These are phyloP conservation scores for Plasmodium coatneyi DNA, from an alignment of 169 alveolate genomes.

Conservation along the genomic window DNA sequence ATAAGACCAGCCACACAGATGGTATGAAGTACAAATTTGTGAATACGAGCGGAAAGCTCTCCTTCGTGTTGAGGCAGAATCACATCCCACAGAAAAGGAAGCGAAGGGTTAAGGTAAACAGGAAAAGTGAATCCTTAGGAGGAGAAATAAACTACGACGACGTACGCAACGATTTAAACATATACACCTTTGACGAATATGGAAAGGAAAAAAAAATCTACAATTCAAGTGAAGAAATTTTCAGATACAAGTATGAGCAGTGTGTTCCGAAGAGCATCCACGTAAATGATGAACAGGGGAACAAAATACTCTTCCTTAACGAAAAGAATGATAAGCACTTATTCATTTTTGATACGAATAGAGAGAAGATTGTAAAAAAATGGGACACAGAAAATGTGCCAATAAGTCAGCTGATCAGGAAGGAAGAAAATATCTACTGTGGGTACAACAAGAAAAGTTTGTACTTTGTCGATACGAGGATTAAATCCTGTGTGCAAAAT, in stretches of 20 bases:
- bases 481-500: constrained; percentile 42
- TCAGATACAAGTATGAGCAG: constrained; percentile 30
- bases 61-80: constrained; percentile 61
- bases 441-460: constrained; percentile 39
- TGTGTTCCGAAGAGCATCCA: constrained; percentile 48
- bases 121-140: not conserved
- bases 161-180: constrained; percentile 15
- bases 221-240: not conserved
- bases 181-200: constrained; percentile 49
- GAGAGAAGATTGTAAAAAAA: constrained; percentile 23
- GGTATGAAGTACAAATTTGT: constrained; percentile 57
- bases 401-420: constrained; percentile 11
- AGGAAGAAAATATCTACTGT: constrained; percentile 47
- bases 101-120: not conserved
- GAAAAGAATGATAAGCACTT: constrained; percentile 47
- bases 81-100: constrained; percentile 5
- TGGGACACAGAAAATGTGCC: constrained; percentile 54
- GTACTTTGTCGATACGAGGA: constrained; percentile 43
- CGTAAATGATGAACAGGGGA: constrained; percentile 47
- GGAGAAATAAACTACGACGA: constrained; percentile 8
- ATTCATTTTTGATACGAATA: constrained; percentile 45
- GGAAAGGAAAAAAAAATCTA: constrained; percentile 38
- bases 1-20: not conserved
- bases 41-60: constrained; percentile 40
- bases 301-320: constrained; percentile 12